Conservation (phyloP, 257 asterid species). For the Solanum verrucosum region DNA sequence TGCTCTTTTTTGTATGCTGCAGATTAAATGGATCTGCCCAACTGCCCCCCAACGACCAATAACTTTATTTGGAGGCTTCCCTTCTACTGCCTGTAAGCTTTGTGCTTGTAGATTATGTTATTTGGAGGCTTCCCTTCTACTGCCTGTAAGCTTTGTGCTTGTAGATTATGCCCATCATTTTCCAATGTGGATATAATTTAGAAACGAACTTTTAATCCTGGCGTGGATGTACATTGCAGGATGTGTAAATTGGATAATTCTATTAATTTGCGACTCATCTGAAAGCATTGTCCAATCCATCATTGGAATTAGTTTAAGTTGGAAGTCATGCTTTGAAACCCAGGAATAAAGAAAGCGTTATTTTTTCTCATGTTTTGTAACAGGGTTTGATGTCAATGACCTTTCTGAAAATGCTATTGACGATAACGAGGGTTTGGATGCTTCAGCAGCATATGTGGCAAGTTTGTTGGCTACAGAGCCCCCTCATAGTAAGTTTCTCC, state of each 20-base stretch:
- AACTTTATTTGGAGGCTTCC: slow-evolving; percentile 81
- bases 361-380: neutral
- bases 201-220: neutral
- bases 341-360: neutral
- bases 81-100: slow-evolving; percentile 82
- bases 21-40: slow-evolving; percentile 96
- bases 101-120: slow-evolving; percentile 1
- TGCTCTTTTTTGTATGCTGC: slow-evolving; percentile 14
- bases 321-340: neutral
- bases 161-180: neutral
- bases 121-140: slow-evolving; percentile 88
- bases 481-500: slow-evolving; percentile 50
- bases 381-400: slow-evolving; percentile 88
- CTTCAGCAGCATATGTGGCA: slow-evolving; percentile 82
- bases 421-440: slow-evolving; percentile 78
- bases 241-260: neutral
- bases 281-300: neutral
- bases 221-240: neutral
- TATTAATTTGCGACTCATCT: neutral
- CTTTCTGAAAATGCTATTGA: slow-evolving; percentile 72
- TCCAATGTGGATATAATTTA: neutral
- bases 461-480: slow-evolving; percentile 84
- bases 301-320: neutral
- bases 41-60: slow-evolving; percentile 74
- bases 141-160: slow-evolving; percentile 54